These are phyloP conservation scores for Fusarium armeniacum DNA, from an alignment of 2,329 filamentous ascomycete genomes.

Conservation along the genomic window DNA sequence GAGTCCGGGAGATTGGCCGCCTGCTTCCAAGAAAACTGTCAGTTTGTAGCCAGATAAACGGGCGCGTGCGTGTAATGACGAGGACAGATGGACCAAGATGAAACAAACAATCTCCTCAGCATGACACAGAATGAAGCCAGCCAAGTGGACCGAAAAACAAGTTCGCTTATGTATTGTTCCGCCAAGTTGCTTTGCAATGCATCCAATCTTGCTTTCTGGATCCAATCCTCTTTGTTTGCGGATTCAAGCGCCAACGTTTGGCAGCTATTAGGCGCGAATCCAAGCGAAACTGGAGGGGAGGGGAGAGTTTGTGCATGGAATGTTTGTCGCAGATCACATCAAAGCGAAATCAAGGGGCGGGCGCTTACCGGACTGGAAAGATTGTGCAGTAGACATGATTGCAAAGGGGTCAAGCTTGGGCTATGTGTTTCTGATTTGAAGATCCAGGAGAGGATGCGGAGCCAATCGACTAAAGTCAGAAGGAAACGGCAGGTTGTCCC, in stretches of 20 bases:
- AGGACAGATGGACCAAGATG: constrained; percentile 50
- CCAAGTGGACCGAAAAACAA: constrained; percentile 48
- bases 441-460: constrained; percentile 45
- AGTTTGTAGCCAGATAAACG: constrained; percentile 48
- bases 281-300: constrained; percentile 40
- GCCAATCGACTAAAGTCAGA: constrained; percentile 34
- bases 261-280: constrained; percentile 38
- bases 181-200: constrained; percentile 48
- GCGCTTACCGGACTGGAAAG: constrained; percentile 51
- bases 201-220: constrained; percentile 34
- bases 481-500: constrained; percentile 32
- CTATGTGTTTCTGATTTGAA: constrained; percentile 47
- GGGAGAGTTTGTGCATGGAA: constrained; percentile 38
- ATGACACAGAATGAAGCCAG: constrained; percentile 52
- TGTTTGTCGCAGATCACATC: constrained; percentile 48
- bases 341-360: constrained; percentile 52
- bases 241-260: constrained; percentile 45
- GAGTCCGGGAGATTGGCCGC: constrained; percentile 59
- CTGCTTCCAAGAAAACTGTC: constrained; percentile 48
- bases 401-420: constrained; percentile 46
- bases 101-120: constrained; percentile 53
- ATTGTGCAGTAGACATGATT: constrained; percentile 50
- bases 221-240: constrained; percentile 42
- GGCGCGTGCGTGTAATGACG: constrained; percentile 52
- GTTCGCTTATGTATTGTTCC: constrained; percentile 43